phyloP scores from a whole-genome alignment of 1,284 basidiomycete species.

The Fomes fomentarius region DNA sequence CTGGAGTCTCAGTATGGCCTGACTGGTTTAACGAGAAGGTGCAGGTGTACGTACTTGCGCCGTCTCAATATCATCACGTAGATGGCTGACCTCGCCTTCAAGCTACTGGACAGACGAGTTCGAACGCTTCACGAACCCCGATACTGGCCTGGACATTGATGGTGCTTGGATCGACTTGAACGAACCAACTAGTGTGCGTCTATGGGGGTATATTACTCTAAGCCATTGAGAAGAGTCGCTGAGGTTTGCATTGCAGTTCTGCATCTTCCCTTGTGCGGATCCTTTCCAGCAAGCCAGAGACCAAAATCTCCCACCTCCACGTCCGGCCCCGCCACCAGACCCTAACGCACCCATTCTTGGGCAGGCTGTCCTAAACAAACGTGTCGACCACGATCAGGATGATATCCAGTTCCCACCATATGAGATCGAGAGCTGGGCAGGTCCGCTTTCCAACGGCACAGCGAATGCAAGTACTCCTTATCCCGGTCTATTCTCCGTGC shows the following conservation, averaged over 20 bases:
- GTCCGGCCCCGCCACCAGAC: conserved; percentile 50
- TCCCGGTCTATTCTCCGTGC: no score
- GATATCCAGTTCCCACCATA: conserved; percentile 57
- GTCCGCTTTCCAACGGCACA: conserved; percentile 52
- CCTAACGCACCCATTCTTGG: conserved; percentile 57
- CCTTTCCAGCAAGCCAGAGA: conserved; percentile 56
- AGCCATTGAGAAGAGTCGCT: conserved; percentile 35
- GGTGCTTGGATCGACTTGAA: conserved; percentile 84
- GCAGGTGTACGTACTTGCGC: conserved; percentile 40
- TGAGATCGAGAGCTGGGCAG: conserved; percentile 56
- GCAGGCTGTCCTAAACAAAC: conserved; percentile 32
- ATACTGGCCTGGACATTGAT: conserved; percentile 59
- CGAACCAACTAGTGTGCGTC: conserved; percentile 66
- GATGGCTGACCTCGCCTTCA: not conserved
- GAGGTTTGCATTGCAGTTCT: not conserved
- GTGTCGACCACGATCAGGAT: conserved; percentile 33
- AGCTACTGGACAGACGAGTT: conserved; percentile 71
- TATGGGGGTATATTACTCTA: conserved; percentile 55
- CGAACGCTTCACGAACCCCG: conserved; percentile 56
- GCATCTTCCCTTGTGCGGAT: conserved; percentile 68
- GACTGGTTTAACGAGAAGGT: conserved; percentile 71
- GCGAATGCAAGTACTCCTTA: conserved; percentile 49
- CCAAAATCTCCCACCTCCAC: conserved; percentile 54
- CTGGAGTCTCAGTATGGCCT: conserved; percentile 66
- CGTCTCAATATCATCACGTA: not conserved